Evolutionary conservation across 2,329 filamentous ascomycete genomes (phyloP).

Genomic region (Drechslerella stenobrocha): DNA sequence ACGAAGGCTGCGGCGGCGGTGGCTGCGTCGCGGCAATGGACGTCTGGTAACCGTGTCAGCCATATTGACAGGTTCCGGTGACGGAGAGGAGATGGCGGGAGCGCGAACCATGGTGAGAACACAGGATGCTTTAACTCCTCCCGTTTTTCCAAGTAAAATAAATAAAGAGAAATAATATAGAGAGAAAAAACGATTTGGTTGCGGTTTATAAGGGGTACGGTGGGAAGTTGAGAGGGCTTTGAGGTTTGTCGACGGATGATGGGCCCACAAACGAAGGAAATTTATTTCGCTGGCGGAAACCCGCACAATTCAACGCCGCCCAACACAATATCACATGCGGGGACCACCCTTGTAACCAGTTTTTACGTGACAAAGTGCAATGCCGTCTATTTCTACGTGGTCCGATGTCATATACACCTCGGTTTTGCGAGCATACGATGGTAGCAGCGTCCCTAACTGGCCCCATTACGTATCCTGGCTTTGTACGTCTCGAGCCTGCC

Average conservation of each 20-base stretch:
- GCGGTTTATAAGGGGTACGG: neutral
- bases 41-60: conserved; percentile 51
- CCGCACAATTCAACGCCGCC: conserved; percentile 5
- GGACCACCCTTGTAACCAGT: conserved; percentile 22
- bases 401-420: too few species aligned
- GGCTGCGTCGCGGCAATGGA: conserved; percentile 50
- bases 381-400: too few species aligned
- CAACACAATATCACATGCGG: conserved; percentile 26
- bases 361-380: too few species aligned
- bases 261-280: conserved; percentile 1
- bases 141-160: neutral
- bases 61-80: conserved; percentile 48
- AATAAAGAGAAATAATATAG: neutral
- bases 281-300: neutral
- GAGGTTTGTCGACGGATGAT: too few species aligned
- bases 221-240: neutral
- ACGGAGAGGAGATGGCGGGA: conserved; percentile 45
- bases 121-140: conserved; percentile 20
- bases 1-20: neutral
- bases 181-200: neutral
- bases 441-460: neutral
- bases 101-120: conserved; percentile 44
- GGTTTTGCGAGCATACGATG: too few species aligned
- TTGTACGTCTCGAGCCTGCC: conserved; percentile 14
- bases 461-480: neutral